Percentiles rank a stretch among this genome's conserved stretches.
Conservation (phyloP, 2,329 filamentous ascomycete species). For the Ascochyta fabae region DNA sequence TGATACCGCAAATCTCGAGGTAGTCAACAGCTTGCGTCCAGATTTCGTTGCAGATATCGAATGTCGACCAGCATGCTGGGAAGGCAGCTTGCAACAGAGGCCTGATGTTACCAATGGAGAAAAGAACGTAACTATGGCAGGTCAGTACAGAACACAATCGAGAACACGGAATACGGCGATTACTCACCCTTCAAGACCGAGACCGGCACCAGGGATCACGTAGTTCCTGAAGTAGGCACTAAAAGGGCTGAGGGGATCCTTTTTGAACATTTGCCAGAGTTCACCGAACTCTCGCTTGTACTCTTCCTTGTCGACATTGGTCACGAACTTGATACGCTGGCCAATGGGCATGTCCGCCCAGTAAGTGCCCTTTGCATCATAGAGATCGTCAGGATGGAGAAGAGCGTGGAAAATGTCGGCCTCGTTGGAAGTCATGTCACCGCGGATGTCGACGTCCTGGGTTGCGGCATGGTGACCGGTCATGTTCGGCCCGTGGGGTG, state of each 20-base stretch:
- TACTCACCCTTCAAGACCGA: constrained; percentile 76
- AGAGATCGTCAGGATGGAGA: constrained; percentile 87
- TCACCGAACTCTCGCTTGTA: constrained; percentile 68
- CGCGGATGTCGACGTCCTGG: constrained; percentile 45
- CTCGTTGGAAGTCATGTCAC: constrained; percentile 64
- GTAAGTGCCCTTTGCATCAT: constrained; percentile 81
- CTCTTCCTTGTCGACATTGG: constrained; percentile 74
- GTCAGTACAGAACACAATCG: constrained; percentile 3
- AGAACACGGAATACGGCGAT: background rate
- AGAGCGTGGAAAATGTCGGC: constrained; percentile 75
- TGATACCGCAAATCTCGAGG: constrained; percentile 93
- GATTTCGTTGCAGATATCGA: constrained; percentile 72
- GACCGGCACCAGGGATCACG: constrained; percentile 88
- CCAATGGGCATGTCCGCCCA: constrained; percentile 84
- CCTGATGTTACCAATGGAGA: constrained; percentile 93
- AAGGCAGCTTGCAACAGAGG: constrained; percentile 81
- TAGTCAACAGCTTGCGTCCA: constrained; percentile 89
- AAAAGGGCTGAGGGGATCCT: constrained; percentile 83
- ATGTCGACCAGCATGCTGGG: constrained; percentile 74
- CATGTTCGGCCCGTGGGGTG: constrained; percentile 58
- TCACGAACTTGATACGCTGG: constrained; percentile 77
- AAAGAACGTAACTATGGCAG: constrained; percentile 77
- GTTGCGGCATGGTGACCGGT: constrained; percentile 53
- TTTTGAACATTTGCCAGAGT: constrained; percentile 82
- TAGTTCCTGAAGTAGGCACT: constrained; percentile 88